phyloP scores from a whole-genome alignment of 192 early-diverging fungal genomes.

The Rhizophagus prolifer region DNA sequence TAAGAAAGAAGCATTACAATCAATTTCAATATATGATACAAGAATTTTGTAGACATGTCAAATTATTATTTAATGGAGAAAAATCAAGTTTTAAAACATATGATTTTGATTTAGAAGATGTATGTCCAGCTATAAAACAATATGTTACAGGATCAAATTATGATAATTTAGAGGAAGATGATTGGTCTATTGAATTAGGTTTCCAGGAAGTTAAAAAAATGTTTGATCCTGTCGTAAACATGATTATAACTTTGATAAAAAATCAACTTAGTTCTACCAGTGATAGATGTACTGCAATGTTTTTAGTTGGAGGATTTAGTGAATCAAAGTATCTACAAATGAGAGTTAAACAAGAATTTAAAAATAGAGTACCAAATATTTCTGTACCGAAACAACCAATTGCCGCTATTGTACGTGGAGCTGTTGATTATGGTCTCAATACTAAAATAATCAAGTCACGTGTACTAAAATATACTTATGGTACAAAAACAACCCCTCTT shows the following conservation, averaged over 20 bases:
- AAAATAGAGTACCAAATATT: slow-evolving; percentile 38
- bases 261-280: slow-evolving; percentile 41
- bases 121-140: slow-evolving; percentile 1
- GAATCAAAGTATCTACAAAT: slow-evolving; percentile 46
- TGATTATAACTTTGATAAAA: slow-evolving; percentile 42
- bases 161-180: not conserved
- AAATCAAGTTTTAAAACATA: not conserved
- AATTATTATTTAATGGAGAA: slow-evolving; percentile 12
- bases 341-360: slow-evolving; percentile 48
- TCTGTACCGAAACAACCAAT: slow-evolving; percentile 53
- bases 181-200: slow-evolving; percentile 10
- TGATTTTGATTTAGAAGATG: slow-evolving; percentile 7
- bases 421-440: slow-evolving; percentile 40
- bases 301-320: slow-evolving; percentile 53
- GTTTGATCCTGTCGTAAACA: slow-evolving; percentile 46
- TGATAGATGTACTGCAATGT: slow-evolving; percentile 39
- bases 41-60: slow-evolving; percentile 7
- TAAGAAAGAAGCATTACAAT: slow-evolving; percentile 10
- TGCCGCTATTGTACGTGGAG: slow-evolving; percentile 50
- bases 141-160: not conserved
- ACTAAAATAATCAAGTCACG: slow-evolving; percentile 10
- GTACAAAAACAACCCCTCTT: slow-evolving; percentile 8
- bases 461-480: slow-evolving; percentile 20
- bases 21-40: slow-evolving; percentile 25
- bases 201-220: slow-evolving; percentile 36